Evolutionary conservation across 306 rosid species (phyloP).

Genomic region (Mimosa bimucronata): DNA sequence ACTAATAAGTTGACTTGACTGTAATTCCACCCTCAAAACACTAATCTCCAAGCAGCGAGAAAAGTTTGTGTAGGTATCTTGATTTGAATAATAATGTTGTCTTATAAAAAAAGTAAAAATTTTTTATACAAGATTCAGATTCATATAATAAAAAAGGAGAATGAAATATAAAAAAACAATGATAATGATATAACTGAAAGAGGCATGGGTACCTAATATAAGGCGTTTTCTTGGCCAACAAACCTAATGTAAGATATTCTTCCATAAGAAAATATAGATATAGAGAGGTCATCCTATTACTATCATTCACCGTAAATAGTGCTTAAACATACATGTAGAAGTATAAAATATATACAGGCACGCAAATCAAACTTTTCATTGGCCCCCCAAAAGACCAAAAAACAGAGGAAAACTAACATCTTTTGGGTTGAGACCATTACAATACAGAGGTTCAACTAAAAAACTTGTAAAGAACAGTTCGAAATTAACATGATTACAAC

Average conservation of each 20-base stretch:
- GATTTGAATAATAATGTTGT: not conserved
- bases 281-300: too few relatives aligned
- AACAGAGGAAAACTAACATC: not conserved
- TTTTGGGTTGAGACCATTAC: not conserved
- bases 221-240: too few relatives aligned
- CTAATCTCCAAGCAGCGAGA: not conserved
- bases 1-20: too few relatives aligned
- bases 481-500: not conserved
- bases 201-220: too few relatives aligned
- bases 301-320: not conserved
- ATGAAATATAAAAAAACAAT: too few relatives aligned
- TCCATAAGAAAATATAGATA: too few relatives aligned
- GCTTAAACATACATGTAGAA: not conserved
- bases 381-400: not conserved
- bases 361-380: not conserved
- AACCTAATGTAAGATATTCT: too few relatives aligned
- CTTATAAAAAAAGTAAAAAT: too few relatives aligned
- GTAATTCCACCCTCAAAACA: too few relatives aligned
- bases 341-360: constrained; percentile 18
- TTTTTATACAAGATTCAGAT: not conserved
- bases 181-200: too few relatives aligned
- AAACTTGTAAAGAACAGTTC: not conserved
- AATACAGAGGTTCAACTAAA: not conserved
- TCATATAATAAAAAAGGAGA: too few relatives aligned
- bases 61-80: not conserved